A percentile compares a stretch with the other conserved stretches of the same genome.
Evolutionary conservation across 306 rosid genomes (phyloP).

Genomic region (Rubus parviflorus): DNA sequence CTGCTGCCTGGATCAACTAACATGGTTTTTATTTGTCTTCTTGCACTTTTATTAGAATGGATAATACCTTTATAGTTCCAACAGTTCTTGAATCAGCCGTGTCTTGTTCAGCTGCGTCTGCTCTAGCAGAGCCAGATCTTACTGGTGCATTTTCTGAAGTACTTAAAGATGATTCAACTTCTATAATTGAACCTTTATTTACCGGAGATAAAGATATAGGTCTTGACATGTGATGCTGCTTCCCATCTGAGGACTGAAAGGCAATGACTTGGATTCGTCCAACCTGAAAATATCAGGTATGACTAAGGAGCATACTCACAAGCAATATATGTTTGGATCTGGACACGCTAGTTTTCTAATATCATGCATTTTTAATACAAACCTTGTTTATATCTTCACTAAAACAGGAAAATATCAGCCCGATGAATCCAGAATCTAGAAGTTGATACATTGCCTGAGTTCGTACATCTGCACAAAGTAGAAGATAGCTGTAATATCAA

Average conservation of each 20-base stretch:
- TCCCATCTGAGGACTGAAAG: conserved; percentile 93
- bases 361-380: conserved; percentile 29
- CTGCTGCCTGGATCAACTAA: background rate
- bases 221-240: conserved; percentile 58
- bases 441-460: conserved; percentile 98
- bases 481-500: conserved; percentile 3
- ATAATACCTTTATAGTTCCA: conserved; percentile 63
- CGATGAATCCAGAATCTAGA: conserved; percentile 95
- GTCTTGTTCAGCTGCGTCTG: conserved; percentile 60
- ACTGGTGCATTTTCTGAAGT: conserved; percentile 57
- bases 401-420: conserved; percentile 92
- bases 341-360: conserved; percentile 1
- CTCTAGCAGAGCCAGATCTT: conserved; percentile 52
- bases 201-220: conserved; percentile 67
- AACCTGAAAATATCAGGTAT: conserved; percentile 48
- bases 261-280: conserved; percentile 99
- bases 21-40: background rate
- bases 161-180: conserved; percentile 86
- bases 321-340: background rate
- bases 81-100: conserved; percentile 70
- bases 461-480: conserved; percentile 65
- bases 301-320: conserved; percentile 18
- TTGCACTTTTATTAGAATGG: background rate
- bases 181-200: conserved; percentile 68
- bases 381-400: conserved; percentile 94